Evolutionary conservation across 1,139 yeast genomes (phyloP), one percentile per base, ranked within the genome.

Genomic region (Nakaseomyces glabratus): DNA sequence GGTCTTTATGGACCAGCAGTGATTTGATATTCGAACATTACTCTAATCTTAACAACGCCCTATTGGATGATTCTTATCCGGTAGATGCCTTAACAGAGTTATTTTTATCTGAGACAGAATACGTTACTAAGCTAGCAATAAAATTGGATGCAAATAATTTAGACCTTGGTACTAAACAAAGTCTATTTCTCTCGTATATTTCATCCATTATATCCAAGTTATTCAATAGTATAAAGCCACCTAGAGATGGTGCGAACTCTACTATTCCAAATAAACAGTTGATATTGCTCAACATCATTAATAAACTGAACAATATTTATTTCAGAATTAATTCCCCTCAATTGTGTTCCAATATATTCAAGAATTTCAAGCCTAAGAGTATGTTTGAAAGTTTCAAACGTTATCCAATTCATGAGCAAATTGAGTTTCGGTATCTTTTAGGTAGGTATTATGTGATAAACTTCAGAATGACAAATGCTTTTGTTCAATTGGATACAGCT

Each of bases 281-380:
- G 21, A 46, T 54, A 14, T 33, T 56, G 16, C 38, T 56, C 21
- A 49, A 51, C 37, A 33, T 55, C 17, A 55, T 56, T 5, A 56
- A 55, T 35, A 50, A 48, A 31, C 36, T 56, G 38, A 55, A 52
- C 37, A 54, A 53, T 31, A 47, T 55, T 9, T 56, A 55, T 36
- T 54, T 56, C 40, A 38, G 38, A 23, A 55, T 56, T 14, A 45
- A 48, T 15, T 53, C 61, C 6, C 57, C 59, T 4, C 56, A 56
- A 23, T 39, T 56, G 23, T 55, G 61, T 38, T 50, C 58, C 10
- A 56, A 55, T 33, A 54, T 56, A 15, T 56, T 56, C 41, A 54
- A 52, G 32, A 56, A 56, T 36, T 51, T 55, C 33, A 51, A 45
- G 17, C 60, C 58, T 4, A 56, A 56, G 37, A 49, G 57, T 32